A percentile compares a stretch with the other conserved stretches of the same genome.
Evolutionary conservation across 2,329 filamentous ascomycete species (phyloP).

Genomic region (Pleomassaria siparia): DNA sequence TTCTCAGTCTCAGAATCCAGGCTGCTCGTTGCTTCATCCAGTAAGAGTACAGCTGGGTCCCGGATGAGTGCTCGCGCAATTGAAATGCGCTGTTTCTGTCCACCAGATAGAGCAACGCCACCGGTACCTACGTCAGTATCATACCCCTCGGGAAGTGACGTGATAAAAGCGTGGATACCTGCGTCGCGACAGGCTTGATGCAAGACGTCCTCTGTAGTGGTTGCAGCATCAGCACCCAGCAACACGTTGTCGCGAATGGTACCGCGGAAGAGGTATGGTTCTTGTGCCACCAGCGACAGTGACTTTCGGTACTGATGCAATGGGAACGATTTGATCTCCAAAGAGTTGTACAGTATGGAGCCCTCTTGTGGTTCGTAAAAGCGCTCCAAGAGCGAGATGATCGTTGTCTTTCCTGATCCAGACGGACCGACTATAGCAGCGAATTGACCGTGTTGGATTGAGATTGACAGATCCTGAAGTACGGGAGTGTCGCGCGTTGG

Average conservation of each 20-base stretch:
- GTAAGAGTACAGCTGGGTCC: slow-evolving; percentile 57
- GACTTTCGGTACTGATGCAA: slow-evolving; percentile 56
- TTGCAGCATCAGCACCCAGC: slow-evolving; percentile 46
- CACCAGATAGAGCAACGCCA: slow-evolving; percentile 68
- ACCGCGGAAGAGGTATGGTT: slow-evolving; percentile 49
- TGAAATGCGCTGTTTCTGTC: slow-evolving; percentile 75
- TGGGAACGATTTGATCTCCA: slow-evolving; percentile 36
- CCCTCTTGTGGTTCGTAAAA: slow-evolving; percentile 50
- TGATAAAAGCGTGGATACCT: slow-evolving; percentile 34
- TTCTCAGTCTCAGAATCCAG: slow-evolving; percentile 69
- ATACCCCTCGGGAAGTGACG: slow-evolving; percentile 31
- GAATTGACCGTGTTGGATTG: slow-evolving; percentile 56
- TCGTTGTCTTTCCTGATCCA: slow-evolving; percentile 52
- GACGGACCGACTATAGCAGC: slow-evolving; percentile 55
- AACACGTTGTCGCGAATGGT: slow-evolving; percentile 52
- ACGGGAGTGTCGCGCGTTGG: slow-evolving; percentile 86
- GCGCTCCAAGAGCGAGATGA: slow-evolving; percentile 50
- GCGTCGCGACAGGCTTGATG: slow-evolving; percentile 62
- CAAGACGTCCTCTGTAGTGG: slow-evolving; percentile 47
- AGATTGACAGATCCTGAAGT: slow-evolving; percentile 57
- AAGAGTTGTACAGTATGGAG: slow-evolving; percentile 38
- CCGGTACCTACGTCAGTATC: slow-evolving; percentile 26
- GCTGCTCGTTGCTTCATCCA: slow-evolving; percentile 62
- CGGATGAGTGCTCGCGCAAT: slow-evolving; percentile 70
- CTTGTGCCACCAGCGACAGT: slow-evolving; percentile 66